These are phyloP conservation scores for Hylodesmum podocarpum DNA, from an alignment of 306 rosid genomes.

Conservation along the genomic window DNA sequence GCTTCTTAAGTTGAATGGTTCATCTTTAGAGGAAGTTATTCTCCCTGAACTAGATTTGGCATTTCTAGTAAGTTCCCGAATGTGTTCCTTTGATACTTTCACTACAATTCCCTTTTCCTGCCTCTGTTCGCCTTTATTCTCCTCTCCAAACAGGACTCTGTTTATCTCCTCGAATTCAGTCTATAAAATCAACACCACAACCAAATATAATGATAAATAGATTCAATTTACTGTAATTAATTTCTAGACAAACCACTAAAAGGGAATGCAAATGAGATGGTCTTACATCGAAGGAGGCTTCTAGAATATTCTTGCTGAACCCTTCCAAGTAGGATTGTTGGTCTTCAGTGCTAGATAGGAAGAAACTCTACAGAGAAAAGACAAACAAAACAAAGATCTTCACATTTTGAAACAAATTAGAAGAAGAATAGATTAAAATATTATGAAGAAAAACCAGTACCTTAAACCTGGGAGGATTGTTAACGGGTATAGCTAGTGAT, in stretches of 20 bases:
- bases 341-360: not conserved
- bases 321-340: conserved; percentile 26
- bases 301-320: conserved; percentile 25
- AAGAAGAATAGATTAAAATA: not conserved
- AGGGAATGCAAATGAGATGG: not conserved
- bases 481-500: conserved; percentile 9
- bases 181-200: conserved; percentile 2
- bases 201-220: not conserved
- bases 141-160: conserved; percentile 9
- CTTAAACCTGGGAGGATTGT: not conserved
- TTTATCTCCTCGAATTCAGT: conserved; percentile 14
- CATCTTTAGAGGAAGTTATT: not conserved
- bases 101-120: conserved; percentile 31
- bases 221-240: not conserved
- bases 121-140: not conserved
- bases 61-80: not conserved
- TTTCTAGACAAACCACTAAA: not conserved
- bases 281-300: conserved; percentile 39
- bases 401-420: not conserved
- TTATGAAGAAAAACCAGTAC: not conserved
- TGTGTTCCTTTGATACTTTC: conserved; percentile 2
- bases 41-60: conserved; percentile 16
- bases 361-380: conserved; percentile 14
- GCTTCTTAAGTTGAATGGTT: conserved; percentile 38
- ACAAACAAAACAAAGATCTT: not conserved